phyloP scores from a whole-genome alignment of 2,329 filamentous ascomycete genomes.

The Xylaria digitata region DNA sequence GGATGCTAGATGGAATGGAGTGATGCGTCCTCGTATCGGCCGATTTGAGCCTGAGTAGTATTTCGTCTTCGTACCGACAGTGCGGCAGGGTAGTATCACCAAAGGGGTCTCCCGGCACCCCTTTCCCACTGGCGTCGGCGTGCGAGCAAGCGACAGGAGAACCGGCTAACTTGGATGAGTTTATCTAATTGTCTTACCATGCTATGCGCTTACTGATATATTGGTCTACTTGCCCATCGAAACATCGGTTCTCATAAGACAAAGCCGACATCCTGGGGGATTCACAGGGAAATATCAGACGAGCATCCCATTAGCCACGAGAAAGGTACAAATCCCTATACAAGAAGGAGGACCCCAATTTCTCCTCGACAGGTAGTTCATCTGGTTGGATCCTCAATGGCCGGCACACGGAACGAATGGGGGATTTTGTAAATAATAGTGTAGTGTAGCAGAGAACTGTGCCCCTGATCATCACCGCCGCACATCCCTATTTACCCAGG shows the following conservation, averaged over 20 bases:
- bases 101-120: neutral
- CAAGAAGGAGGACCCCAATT: conserved; percentile 1
- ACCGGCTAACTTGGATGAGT: neutral
- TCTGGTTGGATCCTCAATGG: conserved; percentile 32
- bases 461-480: conserved; percentile 29
- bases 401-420: conserved; percentile 14
- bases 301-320: neutral
- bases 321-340: neutral
- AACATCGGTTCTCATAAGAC: neutral
- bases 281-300: conserved; percentile 1
- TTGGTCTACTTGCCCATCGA: neutral
- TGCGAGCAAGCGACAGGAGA: neutral
- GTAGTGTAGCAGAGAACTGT: neutral
- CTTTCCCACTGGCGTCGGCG: too few relatives aligned
- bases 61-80: neutral
- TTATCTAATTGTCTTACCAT: neutral
- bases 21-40: conserved; percentile 3
- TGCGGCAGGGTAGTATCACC: neutral
- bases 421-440: neutral
- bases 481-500: conserved; percentile 13
- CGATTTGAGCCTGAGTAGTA: neutral
- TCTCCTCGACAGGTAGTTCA: neutral
- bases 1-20: neutral
- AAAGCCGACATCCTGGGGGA: neutral
- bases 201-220: neutral